Conservation (phyloP, 495 filamentous ascomycete genomes). For the Neurospora pannonica region DNA sequence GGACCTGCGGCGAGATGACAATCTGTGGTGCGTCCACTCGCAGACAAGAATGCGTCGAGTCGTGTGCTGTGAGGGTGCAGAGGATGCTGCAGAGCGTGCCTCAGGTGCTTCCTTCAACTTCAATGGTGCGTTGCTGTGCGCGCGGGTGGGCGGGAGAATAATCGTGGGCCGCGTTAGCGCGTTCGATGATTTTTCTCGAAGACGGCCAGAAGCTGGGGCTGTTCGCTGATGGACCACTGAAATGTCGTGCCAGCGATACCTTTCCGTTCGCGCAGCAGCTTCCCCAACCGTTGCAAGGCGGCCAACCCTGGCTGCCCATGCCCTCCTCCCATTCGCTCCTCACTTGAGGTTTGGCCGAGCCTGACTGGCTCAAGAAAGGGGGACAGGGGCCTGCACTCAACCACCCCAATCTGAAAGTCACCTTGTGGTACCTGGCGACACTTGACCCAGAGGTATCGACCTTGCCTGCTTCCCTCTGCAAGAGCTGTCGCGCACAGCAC, state of each 20-base stretch:
- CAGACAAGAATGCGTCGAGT: not conserved
- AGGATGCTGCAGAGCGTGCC: not conserved
- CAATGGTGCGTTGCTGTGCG: not conserved
- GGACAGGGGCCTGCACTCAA: not conserved
- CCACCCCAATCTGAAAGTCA: not conserved
- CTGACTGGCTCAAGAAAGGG: not conserved
- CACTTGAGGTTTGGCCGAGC: not conserved
- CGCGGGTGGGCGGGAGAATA: not conserved
- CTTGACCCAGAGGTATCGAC: not conserved
- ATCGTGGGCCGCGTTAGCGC: constrained; percentile 13
- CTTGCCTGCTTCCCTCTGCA: not conserved
- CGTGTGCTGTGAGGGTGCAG: not conserved
- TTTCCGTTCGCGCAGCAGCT: constrained; percentile 17
- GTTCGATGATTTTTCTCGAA: constrained; percentile 31
- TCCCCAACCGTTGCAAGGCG: constrained; percentile 1
- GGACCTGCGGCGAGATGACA: not conserved
- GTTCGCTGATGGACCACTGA: constrained; percentile 6
- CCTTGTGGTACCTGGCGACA: not conserved
- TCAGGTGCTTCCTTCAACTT: not conserved
- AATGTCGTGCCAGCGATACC: constrained; percentile 10
- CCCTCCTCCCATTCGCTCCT: not conserved
- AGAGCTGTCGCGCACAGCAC: not conserved
- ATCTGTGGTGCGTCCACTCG: not conserved
- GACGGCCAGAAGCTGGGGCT: constrained; percentile 21
- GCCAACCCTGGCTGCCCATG: constrained; percentile 6